phyloP scores from a whole-genome alignment of 1,284 basidiomycete species.

The Cystobasidium pallidum region DNA sequence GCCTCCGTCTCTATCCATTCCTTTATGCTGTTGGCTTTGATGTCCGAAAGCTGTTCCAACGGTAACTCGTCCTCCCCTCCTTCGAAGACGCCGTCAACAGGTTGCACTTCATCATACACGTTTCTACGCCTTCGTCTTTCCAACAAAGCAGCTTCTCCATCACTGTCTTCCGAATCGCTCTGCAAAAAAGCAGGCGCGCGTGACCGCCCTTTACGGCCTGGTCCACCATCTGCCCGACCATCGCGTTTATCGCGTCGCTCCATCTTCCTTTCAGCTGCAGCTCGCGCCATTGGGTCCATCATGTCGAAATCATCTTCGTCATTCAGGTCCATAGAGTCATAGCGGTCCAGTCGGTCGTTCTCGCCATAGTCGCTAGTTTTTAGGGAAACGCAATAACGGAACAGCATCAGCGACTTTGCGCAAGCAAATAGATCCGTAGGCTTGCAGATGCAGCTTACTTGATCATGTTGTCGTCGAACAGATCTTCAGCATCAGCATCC shows the following conservation, averaged over 20 bases:
- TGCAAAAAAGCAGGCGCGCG: conserved; percentile 83
- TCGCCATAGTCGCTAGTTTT: conserved; percentile 78
- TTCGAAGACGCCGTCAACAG: conserved; percentile 64
- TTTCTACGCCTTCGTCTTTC: conserved; percentile 56
- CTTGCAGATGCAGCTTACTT: conserved; percentile 63
- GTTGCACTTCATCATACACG: conserved; percentile 61
- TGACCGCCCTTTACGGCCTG: conserved; percentile 61
- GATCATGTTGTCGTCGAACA: conserved; percentile 78
- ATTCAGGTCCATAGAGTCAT: conserved; percentile 84
- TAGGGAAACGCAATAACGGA: not conserved
- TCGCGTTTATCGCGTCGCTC: conserved; percentile 80
- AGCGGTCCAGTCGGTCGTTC: conserved; percentile 80
- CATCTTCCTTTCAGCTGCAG: conserved; percentile 87
- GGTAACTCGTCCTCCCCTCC: conserved; percentile 77
- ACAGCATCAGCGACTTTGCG: conserved; percentile 1
- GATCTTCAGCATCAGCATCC: conserved; percentile 79
- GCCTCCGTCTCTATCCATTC: conserved; percentile 95
- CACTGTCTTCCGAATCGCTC: conserved; percentile 64
- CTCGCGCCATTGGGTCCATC: conserved; percentile 72
- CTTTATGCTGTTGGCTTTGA: conserved; percentile 94
- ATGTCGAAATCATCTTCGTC: conserved; percentile 78
- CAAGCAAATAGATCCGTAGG: not conserved
- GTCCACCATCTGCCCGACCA: conserved; percentile 54
- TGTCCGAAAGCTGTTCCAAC: conserved; percentile 92
- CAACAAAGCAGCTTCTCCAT: conserved; percentile 53